Percentiles rank a stretch among this genome's conserved stretches.
Evolutionary conservation across 1,139 yeast species (phyloP).

Genomic region (Yamadazyma taylorii): DNA sequence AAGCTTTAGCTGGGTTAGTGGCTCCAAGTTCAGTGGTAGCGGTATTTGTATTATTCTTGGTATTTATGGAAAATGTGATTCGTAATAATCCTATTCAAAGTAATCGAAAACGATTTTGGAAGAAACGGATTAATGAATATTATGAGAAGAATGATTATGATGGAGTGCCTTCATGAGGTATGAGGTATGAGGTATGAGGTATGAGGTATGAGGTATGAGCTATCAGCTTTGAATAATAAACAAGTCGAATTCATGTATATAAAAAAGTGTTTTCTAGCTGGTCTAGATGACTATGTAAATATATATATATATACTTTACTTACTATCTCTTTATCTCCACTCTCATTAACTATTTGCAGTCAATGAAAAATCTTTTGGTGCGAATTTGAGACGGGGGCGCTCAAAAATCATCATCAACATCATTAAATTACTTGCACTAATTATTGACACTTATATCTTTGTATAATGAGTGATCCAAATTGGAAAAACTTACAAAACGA

Average conservation of each 20-base stretch:
- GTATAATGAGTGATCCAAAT: constrained; percentile 57
- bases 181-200: no score
- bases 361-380: neutral
- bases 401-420: neutral
- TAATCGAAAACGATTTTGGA: constrained; percentile 45
- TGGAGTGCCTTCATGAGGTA: constrained; percentile 50
- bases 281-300: no score
- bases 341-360: constrained; percentile 2
- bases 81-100: constrained; percentile 40
- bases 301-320: no score
- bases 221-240: no score
- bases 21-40: constrained; percentile 67
- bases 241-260: no score
- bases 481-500: constrained; percentile 71
- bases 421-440: no score
- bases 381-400: neutral
- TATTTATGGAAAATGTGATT: constrained; percentile 37
- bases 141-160: constrained; percentile 41
- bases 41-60: constrained; percentile 42
- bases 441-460: no score
- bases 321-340: neutral
- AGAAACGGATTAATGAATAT: constrained; percentile 33
- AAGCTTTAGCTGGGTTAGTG: constrained; percentile 62
- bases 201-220: no score
- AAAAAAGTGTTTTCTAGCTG: no score